Percentiles rank a stretch among this genome's conserved stretches.
Conservation (phyloP, 345 rosid genomes). For the Moringa oleifera region DNA sequence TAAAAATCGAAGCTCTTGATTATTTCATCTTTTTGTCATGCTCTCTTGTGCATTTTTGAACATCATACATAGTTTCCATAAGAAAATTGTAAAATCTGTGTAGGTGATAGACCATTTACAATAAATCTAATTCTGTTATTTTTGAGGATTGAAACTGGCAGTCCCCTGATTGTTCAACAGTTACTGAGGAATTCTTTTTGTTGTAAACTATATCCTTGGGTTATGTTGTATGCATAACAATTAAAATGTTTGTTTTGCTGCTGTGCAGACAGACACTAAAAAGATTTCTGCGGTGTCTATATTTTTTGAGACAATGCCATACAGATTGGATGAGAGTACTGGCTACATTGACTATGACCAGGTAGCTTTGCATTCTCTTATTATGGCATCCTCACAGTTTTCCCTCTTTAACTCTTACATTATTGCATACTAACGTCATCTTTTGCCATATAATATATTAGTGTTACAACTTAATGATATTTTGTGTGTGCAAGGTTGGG, state of each 20-base stretch:
- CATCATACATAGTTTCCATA: too few relatives aligned
- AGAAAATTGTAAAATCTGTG: too few relatives aligned
- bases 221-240: not conserved
- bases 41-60: not conserved
- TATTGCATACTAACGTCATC: not conserved
- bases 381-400: not conserved
- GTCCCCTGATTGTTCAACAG: not conserved
- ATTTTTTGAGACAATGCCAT: constrained; percentile 99
- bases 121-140: not conserved
- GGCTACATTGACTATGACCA: constrained; percentile 96
- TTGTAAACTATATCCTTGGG: not conserved
- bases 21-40: not conserved
- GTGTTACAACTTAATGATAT: too few relatives aligned
- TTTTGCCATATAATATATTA: too few relatives aligned
- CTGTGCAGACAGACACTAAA: constrained; percentile 91
- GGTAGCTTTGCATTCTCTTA: constrained; percentile 32
- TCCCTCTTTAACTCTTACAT: not conserved
- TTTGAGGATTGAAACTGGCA: not conserved
- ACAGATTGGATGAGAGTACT: constrained; percentile 88
- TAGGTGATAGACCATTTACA: not conserved
- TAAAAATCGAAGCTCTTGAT: not conserved
- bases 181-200: not conserved
- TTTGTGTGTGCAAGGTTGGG: too few relatives aligned
- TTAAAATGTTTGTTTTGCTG: not conserved
- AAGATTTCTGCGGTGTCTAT: constrained; percentile 97